These are phyloP conservation scores for Elaeagnus macrophylla DNA, from an alignment of 306 rosid genomes.

Conservation along the genomic window DNA sequence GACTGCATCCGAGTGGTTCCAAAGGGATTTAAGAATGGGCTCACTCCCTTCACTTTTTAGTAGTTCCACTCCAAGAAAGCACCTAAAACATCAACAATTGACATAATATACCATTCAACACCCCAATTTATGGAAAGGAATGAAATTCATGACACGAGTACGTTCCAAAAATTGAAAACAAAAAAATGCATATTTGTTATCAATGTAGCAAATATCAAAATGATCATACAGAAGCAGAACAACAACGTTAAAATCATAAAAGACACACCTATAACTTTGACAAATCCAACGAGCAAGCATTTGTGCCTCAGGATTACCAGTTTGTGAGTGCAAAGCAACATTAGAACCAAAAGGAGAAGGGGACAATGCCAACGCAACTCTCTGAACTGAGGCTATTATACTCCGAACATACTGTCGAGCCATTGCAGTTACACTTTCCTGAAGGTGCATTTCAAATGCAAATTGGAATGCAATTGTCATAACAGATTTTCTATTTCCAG, in stretches of 20 bases:
- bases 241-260: conserved; percentile 4
- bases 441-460: conserved; percentile 85
- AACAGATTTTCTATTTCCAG: conserved; percentile 76
- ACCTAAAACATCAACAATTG: conserved; percentile 38
- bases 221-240: not conserved
- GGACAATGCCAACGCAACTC: conserved; percentile 90
- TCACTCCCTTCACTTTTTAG: conserved; percentile 77
- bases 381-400: conserved; percentile 88
- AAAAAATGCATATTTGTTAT: not conserved
- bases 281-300: conserved; percentile 83
- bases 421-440: conserved; percentile 77
- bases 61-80: conserved; percentile 76
- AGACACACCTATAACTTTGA: conserved; percentile 63
- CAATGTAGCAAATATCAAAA: not conserved
- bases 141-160: too few relatives aligned
- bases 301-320: conserved; percentile 86
- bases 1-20: conserved; percentile 92
- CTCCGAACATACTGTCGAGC: conserved; percentile 89
- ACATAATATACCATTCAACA: not conserved
- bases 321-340: conserved; percentile 50
- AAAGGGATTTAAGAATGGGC: conserved; percentile 73
- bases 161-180: too few relatives aligned
- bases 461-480: conserved; percentile 99
- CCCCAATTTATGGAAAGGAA: not conserved
- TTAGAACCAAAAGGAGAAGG: conserved; percentile 63